Evolutionary conservation across 2,329 filamentous ascomycete genomes (phyloP).

Genomic region (Aspergillus hortae): DNA sequence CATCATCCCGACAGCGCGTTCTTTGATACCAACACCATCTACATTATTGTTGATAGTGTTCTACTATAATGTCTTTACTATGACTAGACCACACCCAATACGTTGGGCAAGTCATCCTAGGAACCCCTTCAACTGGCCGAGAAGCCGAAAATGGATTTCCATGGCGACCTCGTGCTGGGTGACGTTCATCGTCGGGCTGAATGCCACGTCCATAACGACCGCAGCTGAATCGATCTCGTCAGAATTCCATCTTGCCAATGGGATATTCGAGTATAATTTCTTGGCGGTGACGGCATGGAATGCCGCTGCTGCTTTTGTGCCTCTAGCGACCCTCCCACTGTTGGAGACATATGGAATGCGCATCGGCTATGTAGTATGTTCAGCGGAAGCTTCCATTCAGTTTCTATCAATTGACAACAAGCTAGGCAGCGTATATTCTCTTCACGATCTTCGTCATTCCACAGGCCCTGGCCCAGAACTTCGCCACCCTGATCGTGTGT

Average conservation of each 20-base stretch:
- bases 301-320: constrained; percentile 14
- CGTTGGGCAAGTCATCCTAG: constrained; percentile 11
- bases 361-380: constrained; percentile 10
- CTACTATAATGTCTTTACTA: neutral
- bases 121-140: constrained; percentile 20
- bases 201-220: constrained; percentile 19
- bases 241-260: constrained; percentile 13
- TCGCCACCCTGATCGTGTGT: constrained; percentile 43
- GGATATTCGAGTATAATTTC: constrained; percentile 17
- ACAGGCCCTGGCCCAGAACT: constrained; percentile 43
- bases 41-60: no score
- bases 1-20: neutral
- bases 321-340: constrained; percentile 16
- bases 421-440: constrained; percentile 33
- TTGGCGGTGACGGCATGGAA: constrained; percentile 20
- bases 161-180: constrained; percentile 15
- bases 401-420: neutral
- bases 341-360: constrained; percentile 19
- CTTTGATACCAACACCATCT: neutral
- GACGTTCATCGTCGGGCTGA: constrained; percentile 18
- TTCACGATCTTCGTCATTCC: constrained; percentile 44
- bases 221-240: constrained; percentile 13
- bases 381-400: no score
- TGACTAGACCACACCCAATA: neutral
- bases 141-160: constrained; percentile 14